A percentile compares a stretch with the other conserved stretches of the same genome.
Evolutionary conservation across 495 filamentous ascomycete species (phyloP).

Genomic region (Aspergillus baeticus): DNA sequence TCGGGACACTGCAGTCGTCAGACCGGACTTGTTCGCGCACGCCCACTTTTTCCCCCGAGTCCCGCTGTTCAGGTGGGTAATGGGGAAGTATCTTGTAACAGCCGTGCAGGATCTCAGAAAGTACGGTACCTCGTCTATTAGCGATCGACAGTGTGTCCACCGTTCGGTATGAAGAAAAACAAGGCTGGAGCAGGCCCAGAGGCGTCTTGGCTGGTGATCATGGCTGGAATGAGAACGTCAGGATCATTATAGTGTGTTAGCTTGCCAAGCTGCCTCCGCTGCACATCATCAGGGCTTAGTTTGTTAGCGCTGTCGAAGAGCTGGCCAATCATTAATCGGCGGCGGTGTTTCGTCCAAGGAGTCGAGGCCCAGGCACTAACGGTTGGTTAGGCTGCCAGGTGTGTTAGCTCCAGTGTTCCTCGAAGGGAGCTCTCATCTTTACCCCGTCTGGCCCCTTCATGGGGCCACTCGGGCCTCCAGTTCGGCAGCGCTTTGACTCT

Average conservation of each 20-base stretch:
- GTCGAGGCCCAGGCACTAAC: conserved; percentile 2
- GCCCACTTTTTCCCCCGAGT: neutral
- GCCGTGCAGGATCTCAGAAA: neutral
- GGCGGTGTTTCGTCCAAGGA: neutral
- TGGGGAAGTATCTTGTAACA: neutral
- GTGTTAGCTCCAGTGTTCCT: neutral
- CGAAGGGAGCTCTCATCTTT: neutral
- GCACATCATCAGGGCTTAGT: conserved; percentile 27
- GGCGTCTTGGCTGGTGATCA: conserved; percentile 16
- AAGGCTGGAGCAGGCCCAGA: neutral
- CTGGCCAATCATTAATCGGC: neutral
- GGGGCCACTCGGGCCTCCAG: conserved; percentile 14
- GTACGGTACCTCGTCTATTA: neutral
- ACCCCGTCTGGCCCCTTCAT: neutral
- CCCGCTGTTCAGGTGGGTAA: neutral
- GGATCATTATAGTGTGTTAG: conserved; percentile 6
- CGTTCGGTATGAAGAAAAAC: conserved; percentile 3
- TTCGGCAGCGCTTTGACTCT: conserved; percentile 21
- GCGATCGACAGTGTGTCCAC: neutral
- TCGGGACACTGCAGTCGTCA: conserved; percentile 6
- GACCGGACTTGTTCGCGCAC: neutral
- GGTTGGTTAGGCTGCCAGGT: neutral
- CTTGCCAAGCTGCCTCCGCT: neutral
- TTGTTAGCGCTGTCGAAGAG: neutral
- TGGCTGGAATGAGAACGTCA: neutral